phyloP scores from a whole-genome alignment of 1,284 basidiomycete species.

The Hortiboletus rubellus region DNA sequence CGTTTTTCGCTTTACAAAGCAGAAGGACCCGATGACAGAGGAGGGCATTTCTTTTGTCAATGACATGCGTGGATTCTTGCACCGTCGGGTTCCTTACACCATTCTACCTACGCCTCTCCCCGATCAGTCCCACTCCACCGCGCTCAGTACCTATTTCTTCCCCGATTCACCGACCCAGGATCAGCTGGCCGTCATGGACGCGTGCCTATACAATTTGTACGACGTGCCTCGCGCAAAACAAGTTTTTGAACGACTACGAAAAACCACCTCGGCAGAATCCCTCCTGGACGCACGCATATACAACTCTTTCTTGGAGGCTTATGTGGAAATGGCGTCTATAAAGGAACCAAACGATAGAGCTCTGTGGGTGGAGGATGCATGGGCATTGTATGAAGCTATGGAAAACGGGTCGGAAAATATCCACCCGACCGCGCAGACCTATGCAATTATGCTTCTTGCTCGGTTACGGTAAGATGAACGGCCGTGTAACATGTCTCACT shows the following conservation, averaged over 20 bases:
- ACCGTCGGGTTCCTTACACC: conserved; percentile 48
- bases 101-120: conserved; percentile 66
- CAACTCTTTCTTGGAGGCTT: conserved; percentile 62
- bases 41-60: conserved; percentile 24
- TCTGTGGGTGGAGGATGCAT: conserved; percentile 60
- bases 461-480: conserved; percentile 49
- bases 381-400: conserved; percentile 58
- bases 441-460: conserved; percentile 63
- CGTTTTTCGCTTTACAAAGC: conserved; percentile 39
- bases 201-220: conserved; percentile 71
- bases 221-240: conserved; percentile 70
- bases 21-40: conserved; percentile 21
- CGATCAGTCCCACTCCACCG: conserved; percentile 37
- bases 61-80: conserved; percentile 51
- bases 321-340: conserved; percentile 54
- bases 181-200: conserved; percentile 72
- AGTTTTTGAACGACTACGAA: conserved; percentile 63
- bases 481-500: conserved; percentile 10
- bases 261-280: conserved; percentile 29
- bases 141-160: conserved; percentile 57
- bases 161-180: conserved; percentile 65
- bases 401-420: conserved; percentile 51
- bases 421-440: conserved; percentile 57
- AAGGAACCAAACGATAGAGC: conserved; percentile 44
- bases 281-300: conserved; percentile 45